phyloP scores from a whole-genome alignment of 176 grass and related monocot species.

The Melocanna baccifera region DNA sequence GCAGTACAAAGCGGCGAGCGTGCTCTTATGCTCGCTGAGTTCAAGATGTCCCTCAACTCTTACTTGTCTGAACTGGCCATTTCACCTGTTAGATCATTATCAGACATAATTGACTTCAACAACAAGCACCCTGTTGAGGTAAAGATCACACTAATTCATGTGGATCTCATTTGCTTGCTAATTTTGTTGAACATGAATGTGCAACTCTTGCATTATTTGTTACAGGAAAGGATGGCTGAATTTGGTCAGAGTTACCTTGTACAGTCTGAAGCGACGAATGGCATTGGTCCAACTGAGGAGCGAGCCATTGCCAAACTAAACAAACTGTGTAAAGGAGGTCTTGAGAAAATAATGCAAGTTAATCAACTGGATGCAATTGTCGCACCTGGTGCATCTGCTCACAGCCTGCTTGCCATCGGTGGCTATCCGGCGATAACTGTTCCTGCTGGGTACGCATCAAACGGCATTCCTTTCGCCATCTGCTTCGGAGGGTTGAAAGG shows the following conservation, averaged over 20 bases:
- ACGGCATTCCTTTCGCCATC: conserved; percentile 55
- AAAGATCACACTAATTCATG: background rate
- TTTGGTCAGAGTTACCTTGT: conserved; percentile 60
- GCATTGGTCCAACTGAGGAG: conserved; percentile 47
- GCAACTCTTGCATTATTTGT: background rate
- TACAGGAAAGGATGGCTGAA: conserved; percentile 61
- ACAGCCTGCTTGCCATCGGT: conserved; percentile 61
- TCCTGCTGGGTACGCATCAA: conserved; percentile 57
- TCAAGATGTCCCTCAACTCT: conserved; percentile 65
- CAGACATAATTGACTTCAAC: conserved; percentile 75
- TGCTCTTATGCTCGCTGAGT: conserved; percentile 62
- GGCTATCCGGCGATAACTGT: conserved; percentile 67
- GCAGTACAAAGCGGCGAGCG: conserved; percentile 46
- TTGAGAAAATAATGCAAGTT: conserved; percentile 61
- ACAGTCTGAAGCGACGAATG: conserved; percentile 59
- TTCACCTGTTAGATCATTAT: conserved; percentile 63
- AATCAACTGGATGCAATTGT: conserved; percentile 63
- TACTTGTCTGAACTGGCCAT: conserved; percentile 61
- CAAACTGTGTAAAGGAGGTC: conserved; percentile 42
- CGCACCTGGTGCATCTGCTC: conserved; percentile 41
- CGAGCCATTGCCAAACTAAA: conserved; percentile 51
- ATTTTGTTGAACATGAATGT: background rate
- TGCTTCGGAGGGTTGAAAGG: conserved; percentile 77
- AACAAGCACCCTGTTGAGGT: conserved; percentile 53
- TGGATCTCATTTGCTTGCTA: background rate